These are phyloP conservation scores for Chlamydomonas incerta DNA, from an alignment of 139 green algal genomes.

Conservation along the genomic window DNA sequence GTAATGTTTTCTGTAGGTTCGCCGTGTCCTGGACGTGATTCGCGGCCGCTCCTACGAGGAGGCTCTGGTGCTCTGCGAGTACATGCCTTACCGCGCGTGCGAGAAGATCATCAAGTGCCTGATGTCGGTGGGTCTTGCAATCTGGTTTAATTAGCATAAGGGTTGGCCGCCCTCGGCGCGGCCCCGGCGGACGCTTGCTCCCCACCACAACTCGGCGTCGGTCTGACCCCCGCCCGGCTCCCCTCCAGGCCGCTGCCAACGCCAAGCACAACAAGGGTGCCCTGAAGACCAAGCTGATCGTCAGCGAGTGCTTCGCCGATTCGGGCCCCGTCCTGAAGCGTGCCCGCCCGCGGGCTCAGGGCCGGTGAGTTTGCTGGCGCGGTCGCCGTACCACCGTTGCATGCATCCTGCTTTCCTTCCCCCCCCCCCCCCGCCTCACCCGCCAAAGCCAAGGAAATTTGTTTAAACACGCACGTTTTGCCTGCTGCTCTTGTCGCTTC, in stretches of 20 bases:
- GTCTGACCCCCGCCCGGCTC: no score
- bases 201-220: no score
- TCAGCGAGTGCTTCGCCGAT: conserved; percentile 87
- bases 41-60: conserved; percentile 93
- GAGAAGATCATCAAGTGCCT: conserved; percentile 82
- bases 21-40: conserved; percentile 93
- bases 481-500: background rate
- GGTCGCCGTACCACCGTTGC: no score
- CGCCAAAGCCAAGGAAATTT: no score
- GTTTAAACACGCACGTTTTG: no score
- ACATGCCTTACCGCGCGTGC: conserved; percentile 92
- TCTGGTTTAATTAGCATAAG: background rate
- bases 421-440: no score
- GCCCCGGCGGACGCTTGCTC: no score
- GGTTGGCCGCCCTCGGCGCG: no score
- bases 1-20: conserved; percentile 68
- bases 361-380: conserved; percentile 79
- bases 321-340: conserved; percentile 87
- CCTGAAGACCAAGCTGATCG: conserved; percentile 87
- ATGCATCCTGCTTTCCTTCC: no score
- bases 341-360: conserved; percentile 82
- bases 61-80: conserved; percentile 93
- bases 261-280: conserved; percentile 95
- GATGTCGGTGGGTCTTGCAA: conserved; percentile 67
- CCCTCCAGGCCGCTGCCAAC: conserved; percentile 86